A percentile compares a stretch with the other conserved stretches of the same genome.
Conservation (phyloP, 805 yeast species). For the Kodamaea sagamina region DNA sequence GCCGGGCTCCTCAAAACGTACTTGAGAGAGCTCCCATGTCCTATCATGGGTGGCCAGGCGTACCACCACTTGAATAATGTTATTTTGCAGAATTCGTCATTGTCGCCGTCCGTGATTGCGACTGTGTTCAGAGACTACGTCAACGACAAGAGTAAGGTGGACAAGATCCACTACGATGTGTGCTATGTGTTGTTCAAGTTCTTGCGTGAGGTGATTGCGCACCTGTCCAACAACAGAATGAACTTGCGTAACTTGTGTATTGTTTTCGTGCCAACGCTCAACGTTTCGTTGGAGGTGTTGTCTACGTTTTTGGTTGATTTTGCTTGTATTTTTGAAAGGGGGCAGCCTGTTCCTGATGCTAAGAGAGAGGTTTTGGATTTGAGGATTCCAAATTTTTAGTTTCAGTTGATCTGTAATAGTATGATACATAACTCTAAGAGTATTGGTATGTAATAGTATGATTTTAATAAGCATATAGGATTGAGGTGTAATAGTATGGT, state of each 20-base stretch:
- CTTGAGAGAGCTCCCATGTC: constrained; percentile 72
- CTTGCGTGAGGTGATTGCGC: constrained; percentile 61
- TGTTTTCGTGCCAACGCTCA: constrained; percentile 80
- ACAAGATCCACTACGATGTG: constrained; percentile 57
- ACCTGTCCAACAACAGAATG: constrained; percentile 76
- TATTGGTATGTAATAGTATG: no score
- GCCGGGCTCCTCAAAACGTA: constrained; percentile 84
- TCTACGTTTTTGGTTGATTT: constrained; percentile 63
- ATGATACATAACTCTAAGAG: no score
- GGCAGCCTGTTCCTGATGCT: constrained; percentile 41
- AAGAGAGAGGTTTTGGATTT: constrained; percentile 53
- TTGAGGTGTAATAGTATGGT: no score
- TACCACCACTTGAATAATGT: constrained; percentile 32
- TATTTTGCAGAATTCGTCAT: constrained; percentile 15
- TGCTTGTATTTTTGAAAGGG: constrained; percentile 58
- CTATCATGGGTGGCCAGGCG: constrained; percentile 60
- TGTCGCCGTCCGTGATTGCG: constrained; percentile 27
- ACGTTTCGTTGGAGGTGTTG: constrained; percentile 62
- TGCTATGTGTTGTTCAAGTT: constrained; percentile 68
- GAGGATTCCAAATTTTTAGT: constrained; percentile 50
- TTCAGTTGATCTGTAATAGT: background rate
- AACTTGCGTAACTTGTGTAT: constrained; percentile 74
- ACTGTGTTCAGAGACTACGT: constrained; percentile 35
- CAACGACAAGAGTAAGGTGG: constrained; percentile 40
- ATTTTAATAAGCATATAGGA: no score